Conservation (phyloP, 805 yeast genomes). For the Komagataella populi region DNA sequence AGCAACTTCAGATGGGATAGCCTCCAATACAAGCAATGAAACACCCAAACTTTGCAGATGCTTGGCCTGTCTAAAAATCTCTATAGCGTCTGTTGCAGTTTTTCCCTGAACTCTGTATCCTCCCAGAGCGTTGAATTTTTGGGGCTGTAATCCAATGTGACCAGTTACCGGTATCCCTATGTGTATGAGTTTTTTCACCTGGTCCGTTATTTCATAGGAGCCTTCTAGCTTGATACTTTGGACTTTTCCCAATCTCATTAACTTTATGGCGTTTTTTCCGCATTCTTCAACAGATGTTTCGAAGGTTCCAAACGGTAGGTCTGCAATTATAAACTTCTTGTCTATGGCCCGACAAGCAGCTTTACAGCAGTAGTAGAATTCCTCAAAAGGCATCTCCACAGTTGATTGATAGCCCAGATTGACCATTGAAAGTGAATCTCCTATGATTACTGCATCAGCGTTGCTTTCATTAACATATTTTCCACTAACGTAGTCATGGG, state of each 20-base stretch:
- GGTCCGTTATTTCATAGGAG: conserved; percentile 40
- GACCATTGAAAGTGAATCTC: conserved; percentile 92
- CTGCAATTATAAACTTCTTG: conserved; percentile 61
- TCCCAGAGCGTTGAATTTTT: conserved; percentile 61
- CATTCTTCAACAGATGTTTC: conserved; percentile 58
- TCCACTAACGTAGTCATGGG: conserved; percentile 77
- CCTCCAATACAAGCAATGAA: conserved; percentile 65
- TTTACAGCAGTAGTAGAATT: conserved; percentile 61
- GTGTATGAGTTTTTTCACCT: conserved; percentile 40
- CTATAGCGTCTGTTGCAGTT: conserved; percentile 36
- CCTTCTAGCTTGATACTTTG: conserved; percentile 84
- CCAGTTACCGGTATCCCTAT: conserved; percentile 86
- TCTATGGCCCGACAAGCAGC: conserved; percentile 66
- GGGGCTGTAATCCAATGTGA: conserved; percentile 90
- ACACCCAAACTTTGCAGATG: conserved; percentile 67
- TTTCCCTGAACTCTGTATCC: conserved; percentile 86
- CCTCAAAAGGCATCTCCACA: conserved; percentile 62
- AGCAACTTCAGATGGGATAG: conserved; percentile 70
- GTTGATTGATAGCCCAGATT: conserved; percentile 73
- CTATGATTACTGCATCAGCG: conserved; percentile 64
- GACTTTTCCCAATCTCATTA: conserved; percentile 43
- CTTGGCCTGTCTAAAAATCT: conserved; percentile 52
- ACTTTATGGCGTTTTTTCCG: conserved; percentile 34
- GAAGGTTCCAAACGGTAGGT: conserved; percentile 80
- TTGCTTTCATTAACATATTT: conserved; percentile 45